Percentiles rank a stretch among this genome's conserved stretches.
Conservation (phyloP, 441 rosid genomes). For the Adansonia rubrostipa region DNA sequence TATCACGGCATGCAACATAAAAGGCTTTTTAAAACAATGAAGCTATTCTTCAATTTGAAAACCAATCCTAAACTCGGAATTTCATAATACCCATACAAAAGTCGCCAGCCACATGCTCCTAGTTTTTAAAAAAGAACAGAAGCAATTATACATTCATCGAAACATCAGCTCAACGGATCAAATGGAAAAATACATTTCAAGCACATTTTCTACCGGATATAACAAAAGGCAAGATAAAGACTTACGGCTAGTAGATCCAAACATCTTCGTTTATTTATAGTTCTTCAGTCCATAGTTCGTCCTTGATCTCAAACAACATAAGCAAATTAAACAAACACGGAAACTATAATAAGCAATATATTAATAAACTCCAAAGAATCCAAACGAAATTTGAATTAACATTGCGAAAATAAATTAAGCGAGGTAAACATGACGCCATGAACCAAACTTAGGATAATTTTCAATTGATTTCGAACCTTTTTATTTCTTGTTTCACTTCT, state of each 20-base stretch:
- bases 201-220: not conserved
- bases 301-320: slow-evolving; percentile 25
- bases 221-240: slow-evolving; percentile 10
- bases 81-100: not conserved
- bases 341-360: not conserved
- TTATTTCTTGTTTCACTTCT: not conserved
- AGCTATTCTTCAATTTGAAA: no score
- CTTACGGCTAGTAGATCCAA: slow-evolving; percentile 66
- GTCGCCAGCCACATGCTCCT: not conserved
- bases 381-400: slow-evolving; percentile 9
- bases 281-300: slow-evolving; percentile 22
- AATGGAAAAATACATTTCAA: slow-evolving; percentile 1
- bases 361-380: not conserved
- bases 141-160: not conserved
- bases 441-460: not conserved
- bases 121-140: not conserved
- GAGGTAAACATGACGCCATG: not conserved
- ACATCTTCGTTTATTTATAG: slow-evolving; percentile 50
- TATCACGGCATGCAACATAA: not conserved
- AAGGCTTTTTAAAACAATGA: not conserved
- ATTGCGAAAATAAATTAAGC: not conserved
- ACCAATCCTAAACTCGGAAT: not conserved
- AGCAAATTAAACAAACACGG: not conserved
- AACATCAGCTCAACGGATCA: not conserved
- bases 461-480: not conserved